phyloP scores from a whole-genome alignment of 2,329 filamentous ascomycete species.

The Bretziella fagacearum region DNA sequence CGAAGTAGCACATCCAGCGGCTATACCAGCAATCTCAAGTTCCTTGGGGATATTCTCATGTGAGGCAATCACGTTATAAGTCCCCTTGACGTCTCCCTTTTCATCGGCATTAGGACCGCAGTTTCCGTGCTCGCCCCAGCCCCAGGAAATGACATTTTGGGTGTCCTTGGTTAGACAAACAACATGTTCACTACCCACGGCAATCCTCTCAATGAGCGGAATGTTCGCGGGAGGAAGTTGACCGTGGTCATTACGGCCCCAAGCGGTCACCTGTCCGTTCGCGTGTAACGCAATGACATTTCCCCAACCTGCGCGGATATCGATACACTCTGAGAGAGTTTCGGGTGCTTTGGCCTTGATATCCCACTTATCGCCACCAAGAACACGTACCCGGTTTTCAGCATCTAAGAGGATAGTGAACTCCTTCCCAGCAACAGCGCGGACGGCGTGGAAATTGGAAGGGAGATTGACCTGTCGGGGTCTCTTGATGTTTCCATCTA shows the following conservation, averaged over 20 bases:
- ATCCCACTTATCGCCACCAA: constrained; percentile 63
- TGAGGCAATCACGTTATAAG: constrained; percentile 50
- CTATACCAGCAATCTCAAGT: constrained; percentile 42
- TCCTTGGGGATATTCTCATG: constrained; percentile 34
- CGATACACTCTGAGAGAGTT: constrained; percentile 40
- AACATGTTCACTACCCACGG: constrained; percentile 80
- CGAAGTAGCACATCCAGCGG: constrained; percentile 80
- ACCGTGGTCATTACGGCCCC: constrained; percentile 75
- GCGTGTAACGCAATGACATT: constrained; percentile 53
- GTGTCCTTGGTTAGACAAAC: constrained; percentile 45
- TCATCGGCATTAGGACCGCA: constrained; percentile 52
- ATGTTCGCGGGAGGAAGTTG: constrained; percentile 53
- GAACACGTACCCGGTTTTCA: constrained; percentile 43
- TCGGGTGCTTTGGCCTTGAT: constrained; percentile 41
- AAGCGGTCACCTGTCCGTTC: constrained; percentile 46
- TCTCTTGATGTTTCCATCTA: constrained; percentile 30
- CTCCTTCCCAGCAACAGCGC: constrained; percentile 65
- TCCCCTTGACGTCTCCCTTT: constrained; percentile 49
- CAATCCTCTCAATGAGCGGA: constrained; percentile 44
- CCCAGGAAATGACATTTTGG: constrained; percentile 65
- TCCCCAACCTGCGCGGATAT: constrained; percentile 68
- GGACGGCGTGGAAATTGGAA: constrained; percentile 40
- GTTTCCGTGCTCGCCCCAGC: constrained; percentile 96
- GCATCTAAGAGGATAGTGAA: constrained; percentile 44
- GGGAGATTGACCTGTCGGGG: constrained; percentile 43